Evolutionary conservation across 495 filamentous ascomycete genomes (phyloP).

Genomic region (Trichocladium uniseriatum): DNA sequence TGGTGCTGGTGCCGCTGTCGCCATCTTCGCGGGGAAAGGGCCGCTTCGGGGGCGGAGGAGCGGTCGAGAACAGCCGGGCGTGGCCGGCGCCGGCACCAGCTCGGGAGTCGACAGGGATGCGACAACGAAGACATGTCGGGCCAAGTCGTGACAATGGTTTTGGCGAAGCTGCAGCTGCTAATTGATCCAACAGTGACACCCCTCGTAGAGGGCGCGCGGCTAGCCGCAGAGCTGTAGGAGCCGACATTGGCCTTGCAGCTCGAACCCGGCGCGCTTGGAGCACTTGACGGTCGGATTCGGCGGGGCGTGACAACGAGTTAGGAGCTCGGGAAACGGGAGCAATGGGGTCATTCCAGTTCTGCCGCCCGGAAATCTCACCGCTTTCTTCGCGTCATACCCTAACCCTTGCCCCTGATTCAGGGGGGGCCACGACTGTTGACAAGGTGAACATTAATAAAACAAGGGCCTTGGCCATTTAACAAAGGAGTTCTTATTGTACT

Average conservation of each 20-base stretch:
- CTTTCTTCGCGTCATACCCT: conserved; percentile 3
- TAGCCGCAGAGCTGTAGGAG: conserved; percentile 20
- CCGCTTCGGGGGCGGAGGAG: conserved; percentile 10
- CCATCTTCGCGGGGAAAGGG: neutral
- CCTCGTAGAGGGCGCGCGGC: conserved; percentile 21
- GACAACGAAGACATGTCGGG: conserved; percentile 12
- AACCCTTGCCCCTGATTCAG: conserved; percentile 4
- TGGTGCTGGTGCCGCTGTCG: neutral
- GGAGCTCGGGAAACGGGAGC: neutral
- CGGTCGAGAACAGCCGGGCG: conserved; percentile 13
- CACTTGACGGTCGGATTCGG: neutral
- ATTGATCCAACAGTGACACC: conserved; percentile 13
- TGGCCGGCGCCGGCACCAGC: neutral
- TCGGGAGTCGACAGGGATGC: neutral
- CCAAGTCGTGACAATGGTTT: neutral
- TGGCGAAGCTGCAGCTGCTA: conserved; percentile 1
- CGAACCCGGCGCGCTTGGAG: neutral
- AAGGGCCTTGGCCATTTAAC: too few species aligned
- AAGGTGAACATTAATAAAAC: too few species aligned
- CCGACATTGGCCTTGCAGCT: conserved; percentile 24
- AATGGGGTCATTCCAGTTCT: conserved; percentile 1
- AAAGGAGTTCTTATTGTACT: too few species aligned
- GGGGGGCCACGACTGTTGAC: too few species aligned
- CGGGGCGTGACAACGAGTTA: neutral
- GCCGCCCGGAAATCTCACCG: conserved; percentile 1